Conservation (phyloP, 441 rosid species). For the Erodium trifolium region DNA sequence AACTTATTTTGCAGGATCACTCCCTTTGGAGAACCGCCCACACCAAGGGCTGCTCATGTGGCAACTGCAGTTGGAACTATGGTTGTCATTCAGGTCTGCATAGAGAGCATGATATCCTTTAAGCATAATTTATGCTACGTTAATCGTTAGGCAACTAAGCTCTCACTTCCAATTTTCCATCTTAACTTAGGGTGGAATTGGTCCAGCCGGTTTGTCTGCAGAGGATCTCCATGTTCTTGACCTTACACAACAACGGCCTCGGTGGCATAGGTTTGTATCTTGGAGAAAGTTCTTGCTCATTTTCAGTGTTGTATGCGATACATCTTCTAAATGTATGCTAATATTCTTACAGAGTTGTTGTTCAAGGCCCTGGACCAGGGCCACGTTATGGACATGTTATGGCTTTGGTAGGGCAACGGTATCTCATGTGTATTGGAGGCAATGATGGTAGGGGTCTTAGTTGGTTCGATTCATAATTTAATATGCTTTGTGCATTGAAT, state of each 20-base stretch:
- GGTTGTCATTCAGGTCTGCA: conserved; percentile 93
- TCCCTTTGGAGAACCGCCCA: conserved; percentile 94
- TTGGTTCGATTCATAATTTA: conserved; percentile 9
- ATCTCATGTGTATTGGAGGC: conserved; percentile 89
- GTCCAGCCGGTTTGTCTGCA: conserved; percentile 96
- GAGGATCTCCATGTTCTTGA: conserved; percentile 99
- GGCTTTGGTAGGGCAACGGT: conserved; percentile 99
- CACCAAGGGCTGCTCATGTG: conserved; percentile 98
- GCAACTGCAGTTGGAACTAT: conserved; percentile 98
- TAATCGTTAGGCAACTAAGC: conserved; percentile 7
- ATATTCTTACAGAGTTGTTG: conserved; percentile 68
- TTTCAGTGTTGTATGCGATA: conserved; percentile 10
- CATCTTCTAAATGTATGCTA: conserved; percentile 18
- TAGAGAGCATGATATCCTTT: not conserved
- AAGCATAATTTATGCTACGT: not conserved
- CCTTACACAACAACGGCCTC: conserved; percentile 84
- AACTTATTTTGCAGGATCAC: conserved; percentile 46
- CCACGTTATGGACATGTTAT: conserved; percentile 99
- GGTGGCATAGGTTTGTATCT: conserved; percentile 83
- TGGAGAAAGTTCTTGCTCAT: conserved; percentile 14
- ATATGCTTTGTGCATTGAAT: conserved; percentile 10
- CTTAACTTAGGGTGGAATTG: conserved; percentile 80
- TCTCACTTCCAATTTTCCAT: conserved; percentile 16
- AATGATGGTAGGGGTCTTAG: conserved; percentile 54
- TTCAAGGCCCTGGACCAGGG: conserved; percentile 99